Evolutionary conservation across 1,139 yeast species (phyloP), one percentile per base, ranked within the genome.

Genomic region (Hemisphaericaspora xylanilytica): DNA sequence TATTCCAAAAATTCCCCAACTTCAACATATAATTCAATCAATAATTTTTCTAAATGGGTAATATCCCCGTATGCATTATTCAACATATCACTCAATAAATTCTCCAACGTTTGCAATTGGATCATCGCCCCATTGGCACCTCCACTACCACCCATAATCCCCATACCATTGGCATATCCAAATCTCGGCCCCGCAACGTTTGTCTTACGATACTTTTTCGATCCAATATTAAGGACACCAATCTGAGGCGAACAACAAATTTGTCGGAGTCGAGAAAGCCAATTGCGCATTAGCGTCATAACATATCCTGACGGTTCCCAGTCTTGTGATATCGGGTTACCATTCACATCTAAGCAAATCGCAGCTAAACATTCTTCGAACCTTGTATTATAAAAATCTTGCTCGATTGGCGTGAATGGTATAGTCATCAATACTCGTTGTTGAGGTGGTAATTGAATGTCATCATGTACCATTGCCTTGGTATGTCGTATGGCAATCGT

Each of bases 201-300:
- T 17, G 52, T 45, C 3, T 59, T 48, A 24, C 56, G 51, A 32
- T 65, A 57, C 53, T 67, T 47, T 51, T 66, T 49, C 46, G 69
- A 34, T 5, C 58, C 55, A 21, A 63, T 36, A 38, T 58, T 56
- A 7, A 70, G 50, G 30, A 58, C 59, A 1, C 88, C 88, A 27
- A 85, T 70, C 44, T 81, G 80, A 0, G 96, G 89, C 59, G 87
- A 92, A 45, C 94, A 85, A 50, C 97, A 90, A 0, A 85, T 72
- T 53, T 86, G 90, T 25, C 97, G 69, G 24, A 90, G 63, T 37
- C 75, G 69, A 11, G 72, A 67, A 9, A 89, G 62, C 95, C 95
- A 86, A 15, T 65, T 62, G 37, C 82, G 69, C 85, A 81, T 78
- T 24, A 61, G 57, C 2, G 63, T 50, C 38, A 71, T 57, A 14